phyloP scores from a whole-genome alignment of 2,329 filamentous ascomycete species.

The Allantophomopsis lycopodina region DNA sequence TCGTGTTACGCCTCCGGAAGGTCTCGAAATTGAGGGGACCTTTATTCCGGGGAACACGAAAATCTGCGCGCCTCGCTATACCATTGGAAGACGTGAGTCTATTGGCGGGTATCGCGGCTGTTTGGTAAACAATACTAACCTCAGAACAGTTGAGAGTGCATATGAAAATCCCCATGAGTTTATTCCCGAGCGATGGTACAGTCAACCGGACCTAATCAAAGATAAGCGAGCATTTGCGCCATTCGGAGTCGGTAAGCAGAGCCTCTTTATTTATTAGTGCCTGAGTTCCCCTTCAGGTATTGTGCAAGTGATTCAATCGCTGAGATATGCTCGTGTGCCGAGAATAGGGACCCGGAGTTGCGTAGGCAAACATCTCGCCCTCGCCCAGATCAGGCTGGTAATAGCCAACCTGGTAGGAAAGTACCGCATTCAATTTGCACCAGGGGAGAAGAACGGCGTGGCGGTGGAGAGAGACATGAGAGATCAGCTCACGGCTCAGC shows the following conservation, averaged over 20 bases:
- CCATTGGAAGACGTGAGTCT: no score
- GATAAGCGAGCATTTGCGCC: no score
- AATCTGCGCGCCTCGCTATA: constrained; percentile 11
- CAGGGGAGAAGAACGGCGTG: no score
- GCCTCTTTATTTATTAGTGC: no score
- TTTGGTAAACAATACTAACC: no score
- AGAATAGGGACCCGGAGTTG: background rate
- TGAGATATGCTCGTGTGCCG: background rate
- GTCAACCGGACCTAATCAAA: no score
- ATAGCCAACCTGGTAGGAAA: background rate
- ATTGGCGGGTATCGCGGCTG: no score
- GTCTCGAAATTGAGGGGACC: constrained; percentile 19
- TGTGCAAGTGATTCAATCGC: no score
- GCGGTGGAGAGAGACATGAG: no score
- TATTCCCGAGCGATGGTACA: background rate
- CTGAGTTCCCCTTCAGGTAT: no score
- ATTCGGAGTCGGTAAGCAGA: no score
- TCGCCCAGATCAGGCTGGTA: background rate
- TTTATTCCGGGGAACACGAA: constrained; percentile 19
- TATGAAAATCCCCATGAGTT: background rate
- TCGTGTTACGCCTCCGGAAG: constrained; percentile 22
- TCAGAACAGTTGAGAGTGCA: constrained; percentile 3
- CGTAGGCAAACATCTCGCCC: background rate
- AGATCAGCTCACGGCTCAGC: no score
- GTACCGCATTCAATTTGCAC: background rate